Conservation (phyloP, 2,329 filamentous ascomycete genomes). For the Sodiomyces alkalinus region DNA sequence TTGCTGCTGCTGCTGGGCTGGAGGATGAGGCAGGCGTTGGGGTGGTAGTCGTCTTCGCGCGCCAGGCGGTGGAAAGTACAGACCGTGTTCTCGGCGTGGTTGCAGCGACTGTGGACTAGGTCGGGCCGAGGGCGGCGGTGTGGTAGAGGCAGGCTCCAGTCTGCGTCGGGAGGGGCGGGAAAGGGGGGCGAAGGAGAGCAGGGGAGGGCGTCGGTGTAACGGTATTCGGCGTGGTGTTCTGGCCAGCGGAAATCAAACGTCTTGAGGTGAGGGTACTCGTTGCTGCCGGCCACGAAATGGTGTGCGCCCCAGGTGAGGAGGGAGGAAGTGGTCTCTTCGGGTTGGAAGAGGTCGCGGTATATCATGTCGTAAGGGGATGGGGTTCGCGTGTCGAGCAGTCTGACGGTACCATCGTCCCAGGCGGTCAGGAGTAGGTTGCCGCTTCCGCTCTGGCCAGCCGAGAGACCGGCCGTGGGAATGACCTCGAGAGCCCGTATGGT, state of each 20-base stretch:
- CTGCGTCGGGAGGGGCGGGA: constrained; percentile 16
- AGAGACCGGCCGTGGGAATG: constrained; percentile 13
- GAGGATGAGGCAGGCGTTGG: constrained; percentile 32
- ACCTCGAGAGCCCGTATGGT: constrained; percentile 32
- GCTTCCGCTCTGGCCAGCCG: constrained; percentile 12
- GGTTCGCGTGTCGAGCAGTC: constrained; percentile 27
- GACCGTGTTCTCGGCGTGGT: constrained; percentile 13
- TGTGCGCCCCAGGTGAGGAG: constrained; percentile 34
- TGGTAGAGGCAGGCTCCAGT: too few relatives aligned
- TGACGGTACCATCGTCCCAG: constrained; percentile 36
- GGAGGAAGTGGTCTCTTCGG: constrained; percentile 27
- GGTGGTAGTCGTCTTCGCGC: constrained; percentile 26
- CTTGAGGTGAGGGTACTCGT: constrained; percentile 25
- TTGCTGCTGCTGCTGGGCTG: constrained; percentile 13
- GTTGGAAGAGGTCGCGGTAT: constrained; percentile 36
- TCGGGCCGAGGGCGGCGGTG: too few relatives aligned
- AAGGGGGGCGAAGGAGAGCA: constrained; percentile 24
- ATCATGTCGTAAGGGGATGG: constrained; percentile 28
- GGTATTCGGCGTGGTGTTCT: constrained; percentile 20
- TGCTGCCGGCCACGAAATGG: constrained; percentile 34
- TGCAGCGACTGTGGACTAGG: too few relatives aligned
- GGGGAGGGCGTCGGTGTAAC: constrained; percentile 30
- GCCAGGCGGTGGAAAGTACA: constrained; percentile 36
- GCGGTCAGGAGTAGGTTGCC: constrained; percentile 30
- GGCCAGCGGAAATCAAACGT: constrained; percentile 40